A percentile compares a stretch with the other conserved stretches of the same genome.
Evolutionary conservation across 116 monocot genomes (phyloP).

Genomic region (Zostera marina): DNA sequence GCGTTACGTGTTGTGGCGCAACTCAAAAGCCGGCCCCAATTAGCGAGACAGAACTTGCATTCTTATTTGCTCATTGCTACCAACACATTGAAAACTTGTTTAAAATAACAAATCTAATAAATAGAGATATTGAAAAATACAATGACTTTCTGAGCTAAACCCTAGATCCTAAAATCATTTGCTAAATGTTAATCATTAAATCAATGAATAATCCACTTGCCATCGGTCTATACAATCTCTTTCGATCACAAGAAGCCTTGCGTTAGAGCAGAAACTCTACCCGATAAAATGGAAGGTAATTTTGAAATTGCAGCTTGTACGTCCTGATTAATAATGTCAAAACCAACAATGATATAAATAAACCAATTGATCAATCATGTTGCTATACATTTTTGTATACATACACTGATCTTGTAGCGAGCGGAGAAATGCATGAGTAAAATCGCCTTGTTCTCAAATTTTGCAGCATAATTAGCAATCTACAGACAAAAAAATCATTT

Average conservation of each 20-base stretch:
- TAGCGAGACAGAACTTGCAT: too few species aligned
- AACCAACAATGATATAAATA: too few species aligned
- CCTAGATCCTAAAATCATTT: too few species aligned
- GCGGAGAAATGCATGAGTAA: conserved; percentile 93
- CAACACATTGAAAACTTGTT: too few species aligned
- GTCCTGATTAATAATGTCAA: conserved; percentile 22
- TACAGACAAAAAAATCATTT: conserved; percentile 8
- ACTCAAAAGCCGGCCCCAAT: too few species aligned
- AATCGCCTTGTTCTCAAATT: conserved; percentile 76
- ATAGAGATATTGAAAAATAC: too few species aligned
- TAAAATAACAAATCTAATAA: too few species aligned
- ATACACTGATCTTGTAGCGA: conserved; percentile 52
- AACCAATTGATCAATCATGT: not conserved
- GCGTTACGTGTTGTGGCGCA: too few species aligned
- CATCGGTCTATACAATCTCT: not conserved
- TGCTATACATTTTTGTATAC: not conserved
- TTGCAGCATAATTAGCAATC: conserved; percentile 48
- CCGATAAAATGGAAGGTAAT: conserved; percentile 37
- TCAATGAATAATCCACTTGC: too few species aligned
- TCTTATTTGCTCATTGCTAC: too few species aligned
- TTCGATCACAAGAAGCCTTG: conserved; percentile 41
- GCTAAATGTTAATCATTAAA: too few species aligned
- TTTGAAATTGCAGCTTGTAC: conserved; percentile 39
- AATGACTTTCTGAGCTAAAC: too few species aligned
- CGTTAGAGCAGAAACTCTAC: conserved; percentile 47